Evolutionary conservation across 805 yeast species (phyloP).

Genomic region (Metschnikowia peoriensis): DNA sequence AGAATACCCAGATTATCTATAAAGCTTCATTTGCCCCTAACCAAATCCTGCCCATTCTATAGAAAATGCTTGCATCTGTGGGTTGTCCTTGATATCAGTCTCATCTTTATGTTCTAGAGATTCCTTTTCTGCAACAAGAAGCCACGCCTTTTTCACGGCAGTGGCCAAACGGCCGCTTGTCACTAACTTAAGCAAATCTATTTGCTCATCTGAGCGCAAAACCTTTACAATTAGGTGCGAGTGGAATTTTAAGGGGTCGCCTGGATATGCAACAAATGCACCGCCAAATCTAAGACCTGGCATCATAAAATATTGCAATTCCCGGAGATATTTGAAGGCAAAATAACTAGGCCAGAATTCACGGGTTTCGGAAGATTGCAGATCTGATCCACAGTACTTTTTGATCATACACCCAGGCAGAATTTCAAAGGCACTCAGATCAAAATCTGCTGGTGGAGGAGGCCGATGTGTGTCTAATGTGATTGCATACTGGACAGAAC

Average conservation of each 20-base stretch:
- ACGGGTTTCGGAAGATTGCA: background rate
- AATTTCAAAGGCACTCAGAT: background rate
- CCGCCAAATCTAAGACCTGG: conserved; percentile 96
- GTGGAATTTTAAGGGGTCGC: conserved; percentile 89
- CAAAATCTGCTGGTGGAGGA: background rate
- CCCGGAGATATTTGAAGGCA: conserved; percentile 40
- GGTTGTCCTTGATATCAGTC: conserved; percentile 12
- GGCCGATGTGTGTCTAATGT: conserved; percentile 12
- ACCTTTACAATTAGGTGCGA: conserved; percentile 72
- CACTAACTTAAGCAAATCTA: conserved; percentile 58
- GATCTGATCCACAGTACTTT: background rate
- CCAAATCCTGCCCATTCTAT: conserved; percentile 98
- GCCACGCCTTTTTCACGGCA: conserved; percentile 84
- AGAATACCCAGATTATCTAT: too few species aligned
- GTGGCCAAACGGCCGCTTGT: conserved; percentile 93
- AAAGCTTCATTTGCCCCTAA: conserved; percentile 22
- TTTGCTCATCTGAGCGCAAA: conserved; percentile 34
- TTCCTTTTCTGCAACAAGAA: conserved; percentile 35
- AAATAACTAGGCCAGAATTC: conserved; percentile 12
- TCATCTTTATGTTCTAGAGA: conserved; percentile 28
- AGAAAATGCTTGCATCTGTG: conserved; percentile 50
- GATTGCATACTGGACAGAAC: conserved; percentile 11
- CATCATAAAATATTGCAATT: conserved; percentile 52
- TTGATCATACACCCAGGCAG: conserved; percentile 1
- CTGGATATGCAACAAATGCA: conserved; percentile 85